These are phyloP conservation scores for Neurospora discreta DNA, from an alignment of 495 filamentous ascomycete species.

Conservation along the genomic window DNA sequence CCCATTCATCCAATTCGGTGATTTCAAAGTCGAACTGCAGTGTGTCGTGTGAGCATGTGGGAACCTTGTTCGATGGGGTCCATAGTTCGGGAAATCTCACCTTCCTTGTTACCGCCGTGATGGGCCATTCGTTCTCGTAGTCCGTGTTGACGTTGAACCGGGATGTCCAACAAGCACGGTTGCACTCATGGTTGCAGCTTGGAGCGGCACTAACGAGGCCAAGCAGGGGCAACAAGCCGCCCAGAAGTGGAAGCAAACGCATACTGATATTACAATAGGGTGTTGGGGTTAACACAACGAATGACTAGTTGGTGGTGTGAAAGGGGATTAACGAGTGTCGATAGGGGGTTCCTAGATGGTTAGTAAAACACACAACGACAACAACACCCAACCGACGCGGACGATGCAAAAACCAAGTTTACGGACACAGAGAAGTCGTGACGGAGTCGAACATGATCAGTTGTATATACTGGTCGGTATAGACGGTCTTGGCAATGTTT, in stretches of 20 bases:
- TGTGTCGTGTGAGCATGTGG: slow-evolving; percentile 1
- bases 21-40: slow-evolving; percentile 9
- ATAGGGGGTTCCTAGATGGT: background rate
- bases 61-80: too few species aligned
- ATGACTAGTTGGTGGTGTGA: background rate
- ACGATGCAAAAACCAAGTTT: background rate
- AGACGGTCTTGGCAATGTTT: background rate
- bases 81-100: background rate
- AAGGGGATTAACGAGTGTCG: background rate
- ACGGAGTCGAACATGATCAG: background rate
- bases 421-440: background rate
- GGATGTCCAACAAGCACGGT: background rate
- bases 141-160: slow-evolving; percentile 2
- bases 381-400: background rate
- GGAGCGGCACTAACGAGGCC: background rate
- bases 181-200: slow-evolving; percentile 21
- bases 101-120: background rate
- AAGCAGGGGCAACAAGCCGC: background rate
- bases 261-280: background rate
- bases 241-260: background rate
- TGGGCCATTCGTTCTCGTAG: slow-evolving; percentile 1
- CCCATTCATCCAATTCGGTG: slow-evolving; percentile 8
- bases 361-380: background rate
- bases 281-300: background rate
- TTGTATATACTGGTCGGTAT: background rate